phyloP scores from a whole-genome alignment of 2,329 filamentous ascomycete genomes.

The Trematosphaeria pertusa region DNA sequence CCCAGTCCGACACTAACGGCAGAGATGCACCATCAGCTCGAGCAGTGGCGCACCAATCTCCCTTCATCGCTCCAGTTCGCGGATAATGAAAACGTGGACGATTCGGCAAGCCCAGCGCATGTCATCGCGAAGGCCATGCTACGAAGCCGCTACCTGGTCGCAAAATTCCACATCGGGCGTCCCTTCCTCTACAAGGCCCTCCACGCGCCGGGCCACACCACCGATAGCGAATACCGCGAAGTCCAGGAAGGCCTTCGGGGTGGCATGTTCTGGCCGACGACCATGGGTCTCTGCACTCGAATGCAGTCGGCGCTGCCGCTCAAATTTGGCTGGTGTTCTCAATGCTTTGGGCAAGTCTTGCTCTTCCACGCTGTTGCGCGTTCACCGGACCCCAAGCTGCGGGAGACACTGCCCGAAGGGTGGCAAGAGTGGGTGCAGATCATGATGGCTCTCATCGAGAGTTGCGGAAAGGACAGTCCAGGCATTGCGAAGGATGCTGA shows the following conservation, averaged over 20 bases:
- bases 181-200: slow-evolving; percentile 49
- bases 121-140: slow-evolving; percentile 49
- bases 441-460: slow-evolving; percentile 45
- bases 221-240: slow-evolving; percentile 40
- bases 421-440: slow-evolving; percentile 46
- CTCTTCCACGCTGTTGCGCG: slow-evolving; percentile 42
- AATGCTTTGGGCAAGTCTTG: slow-evolving; percentile 47
- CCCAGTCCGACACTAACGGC: slow-evolving; percentile 58
- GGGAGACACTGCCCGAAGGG: slow-evolving; percentile 40
- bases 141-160: slow-evolving; percentile 46
- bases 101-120: slow-evolving; percentile 42
- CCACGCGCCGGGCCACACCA: slow-evolving; percentile 38
- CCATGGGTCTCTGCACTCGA: slow-evolving; percentile 44
- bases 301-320: slow-evolving; percentile 45
- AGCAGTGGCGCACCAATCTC: slow-evolving; percentile 62
- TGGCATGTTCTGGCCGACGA: slow-evolving; percentile 48
- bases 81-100: slow-evolving; percentile 40
- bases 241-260: slow-evolving; percentile 36
- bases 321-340: slow-evolving; percentile 48
- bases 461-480: slow-evolving; percentile 41
- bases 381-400: slow-evolving; percentile 35
- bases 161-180: slow-evolving; percentile 47
- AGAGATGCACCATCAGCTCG: slow-evolving; percentile 62
- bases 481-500: slow-evolving; percentile 45
- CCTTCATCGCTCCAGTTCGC: slow-evolving; percentile 57